Conservation (phyloP, 495 filamentous ascomycete genomes). For the Hypoxylon crocopeplum region DNA sequence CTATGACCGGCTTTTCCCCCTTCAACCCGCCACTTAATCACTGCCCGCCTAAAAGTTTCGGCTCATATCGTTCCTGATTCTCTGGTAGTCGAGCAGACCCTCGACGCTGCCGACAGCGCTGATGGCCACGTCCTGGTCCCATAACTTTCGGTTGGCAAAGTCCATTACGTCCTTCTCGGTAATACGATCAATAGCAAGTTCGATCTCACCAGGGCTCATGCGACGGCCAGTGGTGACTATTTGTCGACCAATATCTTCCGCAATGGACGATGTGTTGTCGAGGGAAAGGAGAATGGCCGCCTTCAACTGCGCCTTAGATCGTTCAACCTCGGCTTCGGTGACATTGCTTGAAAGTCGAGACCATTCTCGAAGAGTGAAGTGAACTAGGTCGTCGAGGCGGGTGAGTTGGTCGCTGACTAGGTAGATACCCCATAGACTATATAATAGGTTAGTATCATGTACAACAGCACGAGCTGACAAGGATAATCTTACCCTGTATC, state of each 20-base stretch:
- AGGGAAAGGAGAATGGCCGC: conserved; percentile 95
- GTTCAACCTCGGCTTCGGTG: conserved; percentile 89
- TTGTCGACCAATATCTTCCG: conserved; percentile 98
- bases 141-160: conserved; percentile 88
- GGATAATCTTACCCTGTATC: conserved; percentile 87
- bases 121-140: conserved; percentile 96
- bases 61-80: conserved; percentile 88
- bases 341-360: conserved; percentile 87
- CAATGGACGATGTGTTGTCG: conserved; percentile 94
- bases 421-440: conserved; percentile 99
- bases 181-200: conserved; percentile 83
- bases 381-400: conserved; percentile 89
- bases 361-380: conserved; percentile 99
- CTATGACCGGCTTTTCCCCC: conserved; percentile 39
- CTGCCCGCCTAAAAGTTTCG: conserved; percentile 64
- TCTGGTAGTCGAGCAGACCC: conserved; percentile 87
- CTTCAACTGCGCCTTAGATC: conserved; percentile 98
- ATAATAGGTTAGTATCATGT: conserved; percentile 11
- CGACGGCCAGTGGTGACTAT: conserved; percentile 96
- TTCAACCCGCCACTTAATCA: conserved; percentile 21
- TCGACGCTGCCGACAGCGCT: conserved; percentile 92
- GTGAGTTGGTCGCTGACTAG: conserved; percentile 89
- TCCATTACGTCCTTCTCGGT: conserved; percentile 97
- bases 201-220: conserved; percentile 90
- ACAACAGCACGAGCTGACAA: neutral